A percentile compares a stretch with the other conserved stretches of the same genome.
Conservation (phyloP, 805 yeast genomes). For the Pichia nakasei region DNA sequence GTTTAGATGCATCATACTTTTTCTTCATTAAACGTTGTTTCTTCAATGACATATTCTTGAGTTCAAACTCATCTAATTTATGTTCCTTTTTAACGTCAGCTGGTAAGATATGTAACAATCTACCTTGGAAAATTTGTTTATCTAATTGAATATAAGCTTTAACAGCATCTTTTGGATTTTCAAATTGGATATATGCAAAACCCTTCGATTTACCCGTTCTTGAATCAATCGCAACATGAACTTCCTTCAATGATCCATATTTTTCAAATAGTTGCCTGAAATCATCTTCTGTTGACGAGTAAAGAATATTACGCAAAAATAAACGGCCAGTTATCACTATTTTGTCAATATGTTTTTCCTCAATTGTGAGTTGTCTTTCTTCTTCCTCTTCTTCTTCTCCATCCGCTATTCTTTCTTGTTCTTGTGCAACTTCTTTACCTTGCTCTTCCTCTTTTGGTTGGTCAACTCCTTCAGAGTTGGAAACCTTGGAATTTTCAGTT, state of each 20-base stretch:
- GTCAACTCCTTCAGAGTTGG: constrained; percentile 5
- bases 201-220: constrained; percentile 90
- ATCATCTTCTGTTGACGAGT: constrained; percentile 72
- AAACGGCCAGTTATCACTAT: constrained; percentile 69
- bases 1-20: constrained; percentile 75
- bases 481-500: constrained; percentile 12
- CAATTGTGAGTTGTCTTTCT: constrained; percentile 25
- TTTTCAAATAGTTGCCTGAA: constrained; percentile 52
- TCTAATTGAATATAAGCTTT: constrained; percentile 67
- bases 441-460: too few species aligned
- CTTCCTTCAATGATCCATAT: constrained; percentile 76
- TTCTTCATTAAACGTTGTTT: constrained; percentile 81
- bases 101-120: constrained; percentile 82
- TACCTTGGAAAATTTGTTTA: constrained; percentile 88
- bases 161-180: constrained; percentile 62
- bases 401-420: neutral
- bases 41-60: constrained; percentile 85
- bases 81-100: constrained; percentile 78
- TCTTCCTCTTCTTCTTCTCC: constrained; percentile 2
- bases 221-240: constrained; percentile 86
- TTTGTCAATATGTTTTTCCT: constrained; percentile 40
- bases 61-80: constrained; percentile 79
- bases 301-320: constrained; percentile 79
- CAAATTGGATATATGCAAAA: constrained; percentile 75
- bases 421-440: neutral